Evolutionary conservation across 345 rosid species (phyloP).

Genomic region (Populus nigra): DNA sequence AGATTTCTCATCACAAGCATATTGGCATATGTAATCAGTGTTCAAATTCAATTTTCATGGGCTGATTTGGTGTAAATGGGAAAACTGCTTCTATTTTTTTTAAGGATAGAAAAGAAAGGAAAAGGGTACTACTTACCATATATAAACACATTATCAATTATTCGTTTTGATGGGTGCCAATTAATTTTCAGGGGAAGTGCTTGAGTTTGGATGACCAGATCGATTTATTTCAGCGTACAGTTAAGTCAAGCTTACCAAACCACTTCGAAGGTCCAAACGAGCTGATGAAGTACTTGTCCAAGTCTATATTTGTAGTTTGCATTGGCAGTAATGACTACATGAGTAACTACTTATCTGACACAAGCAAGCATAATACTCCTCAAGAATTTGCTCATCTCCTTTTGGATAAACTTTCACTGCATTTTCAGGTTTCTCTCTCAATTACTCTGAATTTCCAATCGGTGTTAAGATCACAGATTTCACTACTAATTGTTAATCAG

Average conservation of each 20-base stretch:
- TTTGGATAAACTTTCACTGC: slow-evolving; percentile 17
- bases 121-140: background rate
- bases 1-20: too few relatives aligned
- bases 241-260: slow-evolving; percentile 5
- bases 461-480: too few relatives aligned
- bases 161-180: background rate
- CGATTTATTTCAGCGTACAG: slow-evolving; percentile 25
- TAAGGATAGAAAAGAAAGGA: background rate
- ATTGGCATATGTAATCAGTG: too few relatives aligned
- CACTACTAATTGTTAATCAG: too few relatives aligned
- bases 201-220: slow-evolving; percentile 41
- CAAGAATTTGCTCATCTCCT: slow-evolving; percentile 33
- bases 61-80: too few relatives aligned
- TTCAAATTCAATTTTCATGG: too few relatives aligned
- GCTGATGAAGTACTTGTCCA: slow-evolving; percentile 23
- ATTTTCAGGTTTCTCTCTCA: slow-evolving; percentile 26
- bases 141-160: background rate
- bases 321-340: slow-evolving; percentile 48
- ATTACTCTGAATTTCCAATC: too few relatives aligned
- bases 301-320: slow-evolving; percentile 33
- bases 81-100: too few relatives aligned
- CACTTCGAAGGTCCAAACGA: slow-evolving; percentile 18
- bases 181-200: slow-evolving; percentile 39
- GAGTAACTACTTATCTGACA: slow-evolving; percentile 10
- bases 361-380: slow-evolving; percentile 17